Percentiles rank a stretch among this genome's conserved stretches.
Conservation (phyloP, 1,284 basidiomycete genomes). For the Sporisorium iseilematis-ciliati region DNA sequence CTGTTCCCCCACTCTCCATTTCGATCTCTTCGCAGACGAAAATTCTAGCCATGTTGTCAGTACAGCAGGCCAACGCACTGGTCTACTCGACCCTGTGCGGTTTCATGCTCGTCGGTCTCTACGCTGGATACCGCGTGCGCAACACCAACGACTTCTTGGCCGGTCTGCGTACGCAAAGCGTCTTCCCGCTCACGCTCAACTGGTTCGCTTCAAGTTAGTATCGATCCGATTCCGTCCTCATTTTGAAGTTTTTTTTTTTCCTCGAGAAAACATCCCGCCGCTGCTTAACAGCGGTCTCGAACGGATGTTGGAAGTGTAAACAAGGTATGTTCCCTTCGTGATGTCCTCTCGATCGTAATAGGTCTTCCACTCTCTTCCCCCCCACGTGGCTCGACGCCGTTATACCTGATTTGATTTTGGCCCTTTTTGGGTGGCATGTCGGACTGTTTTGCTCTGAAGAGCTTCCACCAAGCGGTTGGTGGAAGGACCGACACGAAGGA, state of each 20-base stretch:
- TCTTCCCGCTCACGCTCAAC: constrained; percentile 66
- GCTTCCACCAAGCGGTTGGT: neutral
- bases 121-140: constrained; percentile 64
- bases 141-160: constrained; percentile 65
- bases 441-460: neutral
- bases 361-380: constrained; percentile 14
- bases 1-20: neutral
- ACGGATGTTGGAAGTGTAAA: constrained; percentile 26
- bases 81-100: constrained; percentile 67
- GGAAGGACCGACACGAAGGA: neutral
- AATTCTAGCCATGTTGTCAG: constrained; percentile 43
- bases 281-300: constrained; percentile 45
- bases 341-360: constrained; percentile 22
- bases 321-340: constrained; percentile 42
- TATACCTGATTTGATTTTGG: constrained; percentile 44
- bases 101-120: constrained; percentile 68
- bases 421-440: constrained; percentile 24
- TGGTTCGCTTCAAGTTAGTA: constrained; percentile 70
- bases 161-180: constrained; percentile 67
- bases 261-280: constrained; percentile 26
- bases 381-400: constrained; percentile 37
- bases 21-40: neutral
- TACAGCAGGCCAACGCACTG: constrained; percentile 63
- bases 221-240: constrained; percentile 3
- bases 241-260: constrained; percentile 29